These are phyloP conservation scores for Aspergillus viridinutans DNA, from an alignment of 2,329 filamentous ascomycete genomes.

Conservation along the genomic window DNA sequence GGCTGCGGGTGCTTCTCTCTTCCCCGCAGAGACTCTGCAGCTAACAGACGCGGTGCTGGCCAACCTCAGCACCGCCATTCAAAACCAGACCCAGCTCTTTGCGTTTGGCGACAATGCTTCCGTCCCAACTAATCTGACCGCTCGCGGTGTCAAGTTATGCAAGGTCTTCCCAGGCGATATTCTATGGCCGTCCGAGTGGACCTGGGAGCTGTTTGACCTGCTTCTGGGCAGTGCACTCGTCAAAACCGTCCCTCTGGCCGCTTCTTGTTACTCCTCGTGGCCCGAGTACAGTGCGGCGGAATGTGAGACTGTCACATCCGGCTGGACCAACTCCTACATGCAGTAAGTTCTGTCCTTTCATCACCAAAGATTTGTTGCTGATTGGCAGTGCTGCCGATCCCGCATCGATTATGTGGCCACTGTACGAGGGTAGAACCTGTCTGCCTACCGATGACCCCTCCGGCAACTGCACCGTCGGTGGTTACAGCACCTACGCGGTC, in stretches of 20 bases:
- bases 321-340: slow-evolving; percentile 23
- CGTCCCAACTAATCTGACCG: neutral
- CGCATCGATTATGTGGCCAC: slow-evolving; percentile 25
- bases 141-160: slow-evolving; percentile 10
- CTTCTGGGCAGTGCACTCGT: slow-evolving; percentile 21
- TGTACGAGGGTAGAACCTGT: slow-evolving; percentile 24
- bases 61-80: slow-evolving; percentile 14
- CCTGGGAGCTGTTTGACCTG: slow-evolving; percentile 23
- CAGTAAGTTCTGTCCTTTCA: slow-evolving; percentile 15
- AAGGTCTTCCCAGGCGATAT: slow-evolving; percentile 24
- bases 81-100: slow-evolving; percentile 17
- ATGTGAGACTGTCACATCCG: slow-evolving; percentile 14
- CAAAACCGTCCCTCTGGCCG: slow-evolving; percentile 25
- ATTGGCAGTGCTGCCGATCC: slow-evolving; percentile 18
- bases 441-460: slow-evolving; percentile 22
- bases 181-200: slow-evolving; percentile 16
- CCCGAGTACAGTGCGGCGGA: slow-evolving; percentile 18
- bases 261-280: slow-evolving; percentile 24
- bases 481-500: slow-evolving; percentile 33
- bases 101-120: slow-evolving; percentile 16
- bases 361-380: neutral
- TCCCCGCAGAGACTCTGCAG: slow-evolving; percentile 23
- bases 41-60: slow-evolving; percentile 21
- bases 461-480: slow-evolving; percentile 25
- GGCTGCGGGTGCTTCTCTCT: slow-evolving; percentile 17